Evolutionary conservation across 257 asterid genomes (phyloP), one percentile per base, ranked within the genome.

Genomic region (Nicotiana noctiflora): DNA sequence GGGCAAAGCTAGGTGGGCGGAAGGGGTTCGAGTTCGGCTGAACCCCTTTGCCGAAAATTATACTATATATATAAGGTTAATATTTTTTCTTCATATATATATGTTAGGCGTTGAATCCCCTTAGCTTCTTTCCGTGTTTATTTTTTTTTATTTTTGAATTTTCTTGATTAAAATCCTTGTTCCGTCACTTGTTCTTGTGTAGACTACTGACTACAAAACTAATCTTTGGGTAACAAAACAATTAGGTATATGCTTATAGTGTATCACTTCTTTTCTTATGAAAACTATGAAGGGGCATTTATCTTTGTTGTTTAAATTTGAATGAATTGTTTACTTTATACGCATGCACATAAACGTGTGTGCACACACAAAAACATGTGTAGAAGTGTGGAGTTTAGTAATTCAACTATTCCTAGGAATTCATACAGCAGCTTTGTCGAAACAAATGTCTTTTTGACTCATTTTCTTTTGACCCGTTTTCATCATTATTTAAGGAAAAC

Each of bases 281-380:
- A 19, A 44, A 40, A 19, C 60, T 21, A 72, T 72, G 60, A 23
- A 23, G 61, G 61, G 19, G 8, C 4, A 74, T 49, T 19, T 14
- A 64, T 6, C 13, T 14, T 29, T 64, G 74, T 64, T 64, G 74
- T 14, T 27, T 64, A 7, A 15, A 23, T 31, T 64, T 64, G 74
- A 64, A 49, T 70, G 18, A 44, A 21, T 44, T 70, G 77, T 40
- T 74, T 74, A 25, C 79, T 74, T 74, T 74, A 74, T 51, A 51
- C 62, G 62, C 79, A 74, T 74, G 79, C 62, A n/a, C 62, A 18
- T 56, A n/a, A 56, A n/a, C 61, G 2, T 6, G 23, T 55, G 61
- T 55, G 61, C 61, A 2, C 79, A 74, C 79, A 49, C 17, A 74
- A 23, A 74, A 74, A 14, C 25, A 74, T 49, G 79, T 49, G 79